Conservation (phyloP, 495 filamentous ascomycete species). For the Penicillium goetzii region DNA sequence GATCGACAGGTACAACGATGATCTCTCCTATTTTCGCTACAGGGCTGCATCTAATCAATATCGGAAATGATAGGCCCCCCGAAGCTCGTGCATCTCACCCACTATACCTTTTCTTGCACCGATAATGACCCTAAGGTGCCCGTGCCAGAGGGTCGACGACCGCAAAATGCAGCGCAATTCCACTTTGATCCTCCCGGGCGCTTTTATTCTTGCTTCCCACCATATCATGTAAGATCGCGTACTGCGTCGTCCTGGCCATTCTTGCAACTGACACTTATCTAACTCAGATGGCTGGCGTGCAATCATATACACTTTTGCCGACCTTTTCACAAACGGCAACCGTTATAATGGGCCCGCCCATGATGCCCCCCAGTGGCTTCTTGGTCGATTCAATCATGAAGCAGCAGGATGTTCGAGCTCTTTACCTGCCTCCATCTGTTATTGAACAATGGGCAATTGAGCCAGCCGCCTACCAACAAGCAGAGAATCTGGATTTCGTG, state of each 20-base stretch:
- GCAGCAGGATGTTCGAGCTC: constrained; percentile 25
- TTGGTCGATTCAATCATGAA: constrained; percentile 27
- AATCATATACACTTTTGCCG: constrained; percentile 18
- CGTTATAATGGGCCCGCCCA: constrained; percentile 30
- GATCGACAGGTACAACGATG: constrained; percentile 21
- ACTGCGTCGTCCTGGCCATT: background rate
- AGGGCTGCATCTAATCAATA: background rate
- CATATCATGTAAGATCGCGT: constrained; percentile 30
- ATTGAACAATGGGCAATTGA: constrained; percentile 32
- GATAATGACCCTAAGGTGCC: constrained; percentile 37
- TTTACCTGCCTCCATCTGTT: constrained; percentile 29
- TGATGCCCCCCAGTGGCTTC: constrained; percentile 30
- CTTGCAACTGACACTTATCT: background rate
- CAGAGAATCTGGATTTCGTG: constrained; percentile 31
- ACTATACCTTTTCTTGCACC: constrained; percentile 30
- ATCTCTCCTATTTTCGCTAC: background rate
- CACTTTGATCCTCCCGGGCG: constrained; percentile 28
- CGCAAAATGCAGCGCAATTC: constrained; percentile 28
- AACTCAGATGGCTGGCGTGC: constrained; percentile 15
- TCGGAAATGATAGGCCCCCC: constrained; percentile 17
- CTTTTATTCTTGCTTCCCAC: constrained; percentile 32
- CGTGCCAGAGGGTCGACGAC: constrained; percentile 28
- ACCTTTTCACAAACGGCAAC: constrained; percentile 21
- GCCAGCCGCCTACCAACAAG: constrained; percentile 20
- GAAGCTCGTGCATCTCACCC: constrained; percentile 32